phyloP scores from a whole-genome alignment of 257 asterid genomes.

The Handroanthus guayacan region DNA sequence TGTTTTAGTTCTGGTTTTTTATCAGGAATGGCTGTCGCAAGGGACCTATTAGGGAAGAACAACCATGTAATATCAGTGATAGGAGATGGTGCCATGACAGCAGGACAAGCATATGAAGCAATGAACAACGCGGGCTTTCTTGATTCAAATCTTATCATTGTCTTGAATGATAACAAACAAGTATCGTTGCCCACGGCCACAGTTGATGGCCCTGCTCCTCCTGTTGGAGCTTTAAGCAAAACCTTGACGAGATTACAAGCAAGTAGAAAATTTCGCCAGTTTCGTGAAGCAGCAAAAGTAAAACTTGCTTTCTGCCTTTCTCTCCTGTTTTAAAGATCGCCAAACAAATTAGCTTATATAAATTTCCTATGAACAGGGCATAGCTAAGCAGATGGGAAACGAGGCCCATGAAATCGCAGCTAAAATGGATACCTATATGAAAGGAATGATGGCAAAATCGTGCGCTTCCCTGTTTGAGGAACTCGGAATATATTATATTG shows the following conservation, averaged over 20 bases:
- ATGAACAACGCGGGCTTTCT: constrained; percentile 80
- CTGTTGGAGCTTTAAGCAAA: constrained; percentile 74
- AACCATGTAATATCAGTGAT: constrained; percentile 74
- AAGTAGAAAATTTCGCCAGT: constrained; percentile 53
- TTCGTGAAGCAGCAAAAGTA: constrained; percentile 70
- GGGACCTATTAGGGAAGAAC: constrained; percentile 64
- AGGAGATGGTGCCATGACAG: constrained; percentile 91
- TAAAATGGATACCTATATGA: constrained; percentile 48
- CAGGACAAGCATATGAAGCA: constrained; percentile 87
- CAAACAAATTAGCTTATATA: not conserved
- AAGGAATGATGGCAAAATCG: constrained; percentile 48
- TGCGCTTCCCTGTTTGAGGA: constrained; percentile 69
- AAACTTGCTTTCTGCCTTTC: not conserved
- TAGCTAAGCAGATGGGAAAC: constrained; percentile 36
- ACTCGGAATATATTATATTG: constrained; percentile 70
- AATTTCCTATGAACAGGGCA: constrained; percentile 23
- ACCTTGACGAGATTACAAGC: constrained; percentile 62
- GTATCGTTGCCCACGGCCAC: constrained; percentile 80
- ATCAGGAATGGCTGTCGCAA: constrained; percentile 74
- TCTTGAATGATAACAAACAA: constrained; percentile 73
- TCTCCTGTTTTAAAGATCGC: not conserved
- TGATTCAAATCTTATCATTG: constrained; percentile 64
- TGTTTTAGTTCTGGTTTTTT: not conserved
- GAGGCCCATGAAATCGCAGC: constrained; percentile 61
- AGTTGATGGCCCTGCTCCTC: constrained; percentile 80